A percentile compares a stretch with the other conserved stretches of the same genome.
phyloP scores from a whole-genome alignment of 352 stramenopile species.

The Globisporangium cystogenes region DNA sequence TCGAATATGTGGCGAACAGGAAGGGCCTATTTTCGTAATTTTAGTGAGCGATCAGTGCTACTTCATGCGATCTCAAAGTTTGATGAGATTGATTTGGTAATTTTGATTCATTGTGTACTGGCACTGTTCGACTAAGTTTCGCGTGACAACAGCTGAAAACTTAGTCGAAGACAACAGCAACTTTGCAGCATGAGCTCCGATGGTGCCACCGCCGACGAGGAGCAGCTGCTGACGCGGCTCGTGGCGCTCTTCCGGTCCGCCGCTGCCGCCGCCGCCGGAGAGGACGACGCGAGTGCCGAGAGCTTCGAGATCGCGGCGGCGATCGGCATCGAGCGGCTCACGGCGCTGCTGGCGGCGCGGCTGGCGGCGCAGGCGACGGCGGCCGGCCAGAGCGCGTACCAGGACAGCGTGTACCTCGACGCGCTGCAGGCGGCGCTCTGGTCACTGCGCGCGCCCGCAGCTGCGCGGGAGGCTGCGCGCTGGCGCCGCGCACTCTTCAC shows the following conservation, averaged over 20 bases:
- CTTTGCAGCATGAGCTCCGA: background rate
- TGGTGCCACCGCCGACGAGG: background rate
- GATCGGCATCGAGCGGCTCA: constrained; percentile 22
- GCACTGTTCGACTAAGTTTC: no score
- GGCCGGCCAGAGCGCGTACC: constrained; percentile 26
- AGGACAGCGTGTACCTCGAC: constrained; percentile 21
- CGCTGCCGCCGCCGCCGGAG: constrained; percentile 3
- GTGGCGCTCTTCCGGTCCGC: constrained; percentile 19
- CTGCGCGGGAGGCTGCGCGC: constrained; percentile 15
- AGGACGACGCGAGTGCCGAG: background rate
- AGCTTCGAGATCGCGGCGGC: constrained; percentile 13
- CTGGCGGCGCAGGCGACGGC: constrained; percentile 14
- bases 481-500: constrained; percentile 19
- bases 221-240: constrained; percentile 16
- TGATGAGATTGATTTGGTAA: no score
- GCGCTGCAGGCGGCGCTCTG: constrained; percentile 34
- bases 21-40: background rate
- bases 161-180: no score
- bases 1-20: background rate
- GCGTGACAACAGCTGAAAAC: no score
- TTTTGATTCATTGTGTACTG: no score
- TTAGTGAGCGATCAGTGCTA: no score
- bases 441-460: constrained; percentile 17
- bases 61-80: no score
- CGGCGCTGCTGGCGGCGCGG: constrained; percentile 13